Evolutionary conservation across 495 filamentous ascomycete genomes (phyloP), one percentile per base, ranked within the genome.

Genomic region (Pseudomonodictys pantanalensis): DNA sequence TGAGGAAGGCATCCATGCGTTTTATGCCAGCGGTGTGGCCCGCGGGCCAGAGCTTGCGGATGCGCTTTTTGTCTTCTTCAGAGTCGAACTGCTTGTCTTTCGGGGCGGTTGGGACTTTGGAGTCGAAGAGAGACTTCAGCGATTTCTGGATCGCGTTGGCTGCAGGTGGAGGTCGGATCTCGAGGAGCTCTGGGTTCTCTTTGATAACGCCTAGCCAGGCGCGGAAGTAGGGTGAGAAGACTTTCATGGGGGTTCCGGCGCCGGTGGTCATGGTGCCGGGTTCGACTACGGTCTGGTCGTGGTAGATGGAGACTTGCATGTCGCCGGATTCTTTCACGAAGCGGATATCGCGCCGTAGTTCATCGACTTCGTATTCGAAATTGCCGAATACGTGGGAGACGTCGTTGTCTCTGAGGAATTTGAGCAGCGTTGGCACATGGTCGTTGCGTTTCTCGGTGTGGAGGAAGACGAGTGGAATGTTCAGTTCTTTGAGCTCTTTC

Each of bases 361-460:
- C 82, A 61, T 85, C 82, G 3, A 84, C 78, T 57, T 85, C 82
- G 55, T 84, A 84, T 60, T 85, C 82, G 22, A 78, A 73, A 63
- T 84, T 84, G 0, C 78, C 76, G 63, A 74, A 83, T 0, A 85
- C 58, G 45, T 83, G 74, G 1, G 67, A 70, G 6, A 73, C 57
- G 12, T 69, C 60, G 30, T 78, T 67, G 20, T 75, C 65, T 32
- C 67, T 67, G 5, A 74, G 29, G 30, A 78, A 78, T n/a, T 75
- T 54, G 42, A 69, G 47, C 5, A 76, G 56, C 4, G 56, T 53
- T 15, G 69, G 57, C 3, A 73, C 69, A 55, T 73, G 72, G 5
- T 71, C 63, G n/a, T 58, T 67, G 1, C 75, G 63, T 45, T 68
- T 58, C 15, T 69, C 68, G 3, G 69, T 71, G 5, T 66, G 63